These are phyloP conservation scores for Castanospermum australe DNA, from an alignment of 306 rosid genomes.

Conservation along the genomic window DNA sequence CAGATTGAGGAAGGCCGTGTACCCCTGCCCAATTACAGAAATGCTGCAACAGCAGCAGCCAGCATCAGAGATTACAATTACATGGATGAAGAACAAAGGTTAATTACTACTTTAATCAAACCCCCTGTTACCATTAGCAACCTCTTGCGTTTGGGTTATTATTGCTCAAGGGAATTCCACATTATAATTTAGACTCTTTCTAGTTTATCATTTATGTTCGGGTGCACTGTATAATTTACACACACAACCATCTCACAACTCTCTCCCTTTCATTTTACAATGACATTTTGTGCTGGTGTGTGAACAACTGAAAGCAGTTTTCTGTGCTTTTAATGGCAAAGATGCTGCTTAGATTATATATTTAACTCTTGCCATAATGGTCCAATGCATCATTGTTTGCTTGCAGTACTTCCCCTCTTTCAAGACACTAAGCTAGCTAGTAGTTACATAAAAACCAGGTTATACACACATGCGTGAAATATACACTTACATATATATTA, in stretches of 20 bases:
- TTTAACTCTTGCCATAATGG: no score
- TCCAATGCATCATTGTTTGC: no score
- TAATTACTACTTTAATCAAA: background rate
- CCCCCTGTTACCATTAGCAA: background rate
- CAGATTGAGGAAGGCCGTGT: conserved; percentile 65
- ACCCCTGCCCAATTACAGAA: conserved; percentile 66
- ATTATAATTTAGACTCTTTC: no score
- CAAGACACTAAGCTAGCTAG: background rate
- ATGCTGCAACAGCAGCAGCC: background rate
- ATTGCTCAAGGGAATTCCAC: no score
- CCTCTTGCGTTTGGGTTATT: background rate
- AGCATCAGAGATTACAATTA: conserved; percentile 29
- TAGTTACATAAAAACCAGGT: background rate
- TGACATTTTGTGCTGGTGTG: no score
- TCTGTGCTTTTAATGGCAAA: no score
- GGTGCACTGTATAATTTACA: no score
- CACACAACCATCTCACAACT: no score
- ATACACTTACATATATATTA: background rate
- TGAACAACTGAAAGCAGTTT: no score
- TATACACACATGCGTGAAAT: background rate
- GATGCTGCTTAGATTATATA: no score
- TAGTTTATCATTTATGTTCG: no score
- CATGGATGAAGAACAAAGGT: conserved; percentile 61
- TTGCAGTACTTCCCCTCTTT: background rate
- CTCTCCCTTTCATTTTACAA: no score